These are phyloP conservation scores for Exophiala spinifera DNA, from an alignment of 2,329 filamentous ascomycete genomes.

Conservation along the genomic window DNA sequence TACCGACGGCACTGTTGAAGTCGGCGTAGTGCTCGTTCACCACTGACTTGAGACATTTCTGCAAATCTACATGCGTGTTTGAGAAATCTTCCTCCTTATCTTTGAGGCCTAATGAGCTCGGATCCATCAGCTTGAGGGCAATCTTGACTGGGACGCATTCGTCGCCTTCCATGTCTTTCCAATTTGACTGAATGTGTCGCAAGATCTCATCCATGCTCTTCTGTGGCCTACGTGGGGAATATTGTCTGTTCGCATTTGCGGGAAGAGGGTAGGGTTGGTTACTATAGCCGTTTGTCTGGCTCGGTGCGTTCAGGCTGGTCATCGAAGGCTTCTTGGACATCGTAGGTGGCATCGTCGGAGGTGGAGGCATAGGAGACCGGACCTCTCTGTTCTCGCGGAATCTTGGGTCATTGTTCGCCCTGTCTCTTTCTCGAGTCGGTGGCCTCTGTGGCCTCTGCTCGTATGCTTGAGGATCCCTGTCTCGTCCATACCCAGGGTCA, in stretches of 20 bases:
- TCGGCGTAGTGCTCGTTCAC: conserved; percentile 99
- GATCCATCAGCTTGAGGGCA: conserved; percentile 90
- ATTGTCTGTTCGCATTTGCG: conserved; percentile 16
- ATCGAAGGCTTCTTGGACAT: conserved; percentile 19
- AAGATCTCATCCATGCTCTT: conserved; percentile 30
- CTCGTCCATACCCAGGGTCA: conserved; percentile 17
- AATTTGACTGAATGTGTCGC: conserved; percentile 72
- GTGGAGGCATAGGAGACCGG: conserved; percentile 20
- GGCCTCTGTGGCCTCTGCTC: conserved; percentile 18
- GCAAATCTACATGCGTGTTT: conserved; percentile 80
- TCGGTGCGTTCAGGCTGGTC: conserved; percentile 17
- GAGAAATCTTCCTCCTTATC: conserved; percentile 84
- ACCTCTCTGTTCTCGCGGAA: conserved; percentile 19
- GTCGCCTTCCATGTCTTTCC: conserved; percentile 85
- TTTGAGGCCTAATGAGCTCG: conserved; percentile 86
- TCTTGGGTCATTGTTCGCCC: conserved; percentile 20
- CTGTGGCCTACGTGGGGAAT: conserved; percentile 21
- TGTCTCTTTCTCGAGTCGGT: conserved; percentile 24
- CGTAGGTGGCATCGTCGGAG: conserved; percentile 11
- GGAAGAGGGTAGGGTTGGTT: conserved; percentile 15
- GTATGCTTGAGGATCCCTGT: conserved; percentile 19
- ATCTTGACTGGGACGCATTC: conserved; percentile 92
- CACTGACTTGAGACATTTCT: conserved; percentile 86
- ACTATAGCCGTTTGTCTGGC: conserved; percentile 11
- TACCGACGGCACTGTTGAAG: conserved; percentile 98